These are phyloP conservation scores for Daldinia caldariorum DNA, from an alignment of 495 filamentous ascomycete species.

Conservation along the genomic window DNA sequence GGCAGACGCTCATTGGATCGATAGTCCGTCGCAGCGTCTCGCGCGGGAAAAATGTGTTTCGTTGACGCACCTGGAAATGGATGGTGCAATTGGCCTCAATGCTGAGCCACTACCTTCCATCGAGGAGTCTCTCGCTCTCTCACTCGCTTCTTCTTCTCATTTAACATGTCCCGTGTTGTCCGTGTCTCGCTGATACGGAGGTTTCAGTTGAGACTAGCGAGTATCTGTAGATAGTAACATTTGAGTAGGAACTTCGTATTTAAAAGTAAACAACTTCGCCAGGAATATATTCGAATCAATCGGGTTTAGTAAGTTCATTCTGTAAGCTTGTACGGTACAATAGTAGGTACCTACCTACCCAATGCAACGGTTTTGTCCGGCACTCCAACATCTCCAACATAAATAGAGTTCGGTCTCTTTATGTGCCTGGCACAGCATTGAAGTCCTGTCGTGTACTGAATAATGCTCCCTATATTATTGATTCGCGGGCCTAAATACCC, in stretches of 20 bases:
- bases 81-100: conserved; percentile 41
- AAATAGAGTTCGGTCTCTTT: conserved; percentile 21
- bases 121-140: conserved; percentile 21
- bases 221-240: conserved; percentile 10
- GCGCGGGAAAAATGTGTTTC: conserved; percentile 39
- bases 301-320: conserved; percentile 5
- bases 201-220: conserved; percentile 19
- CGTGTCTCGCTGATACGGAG: conserved; percentile 22
- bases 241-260: not conserved
- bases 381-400: conserved; percentile 13
- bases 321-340: not conserved
- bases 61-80: conserved; percentile 39
- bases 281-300: conserved; percentile 18
- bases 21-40: conserved; percentile 42
- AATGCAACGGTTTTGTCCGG: conserved; percentile 3
- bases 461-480: conserved; percentile 33
- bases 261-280: conserved; percentile 4
- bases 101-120: conserved; percentile 32
- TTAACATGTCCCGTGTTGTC: conserved; percentile 1
- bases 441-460: conserved; percentile 20
- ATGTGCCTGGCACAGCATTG: conserved; percentile 15
- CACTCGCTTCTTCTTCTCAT: conserved; percentile 12
- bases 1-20: conserved; percentile 44
- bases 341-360: too few species aligned
- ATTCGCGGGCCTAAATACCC: conserved; percentile 22